Percentiles rank a stretch among this genome's conserved stretches.
phyloP scores from a whole-genome alignment of 257 asterid genomes.

The Vinca minor region DNA sequence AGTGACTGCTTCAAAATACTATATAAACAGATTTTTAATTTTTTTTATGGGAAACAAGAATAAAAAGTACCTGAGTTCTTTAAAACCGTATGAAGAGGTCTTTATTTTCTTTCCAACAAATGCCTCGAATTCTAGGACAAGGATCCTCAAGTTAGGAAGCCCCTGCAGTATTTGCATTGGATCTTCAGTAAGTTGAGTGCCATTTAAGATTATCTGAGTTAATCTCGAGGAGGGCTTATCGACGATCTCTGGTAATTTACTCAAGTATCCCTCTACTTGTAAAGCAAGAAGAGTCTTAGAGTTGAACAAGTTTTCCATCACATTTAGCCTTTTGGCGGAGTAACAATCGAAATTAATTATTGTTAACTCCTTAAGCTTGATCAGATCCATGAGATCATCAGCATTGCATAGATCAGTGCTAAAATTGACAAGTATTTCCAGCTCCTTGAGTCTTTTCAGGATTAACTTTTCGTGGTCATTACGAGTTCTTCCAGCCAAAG shows the following conservation, averaged over 20 bases:
- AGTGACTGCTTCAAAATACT: no score
- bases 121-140: slow-evolving; percentile 19
- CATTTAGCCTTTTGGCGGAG: background rate
- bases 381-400: slow-evolving; percentile 6
- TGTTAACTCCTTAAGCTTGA: slow-evolving; percentile 1
- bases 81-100: slow-evolving; percentile 8
- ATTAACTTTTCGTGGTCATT: background rate
- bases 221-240: background rate
- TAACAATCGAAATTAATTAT: slow-evolving; percentile 14
- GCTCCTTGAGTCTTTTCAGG: slow-evolving; percentile 12
- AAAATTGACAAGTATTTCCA: slow-evolving; percentile 24
- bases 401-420: slow-evolving; percentile 8
- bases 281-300: slow-evolving; percentile 9
- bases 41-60: no score
- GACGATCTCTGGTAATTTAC: background rate
- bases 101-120: slow-evolving; percentile 5
- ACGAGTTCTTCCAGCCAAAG: background rate
- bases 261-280: slow-evolving; percentile 17
- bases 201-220: slow-evolving; percentile 14
- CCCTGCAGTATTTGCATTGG: slow-evolving; percentile 17
- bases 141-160: slow-evolving; percentile 14
- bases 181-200: slow-evolving; percentile 14
- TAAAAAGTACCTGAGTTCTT: slow-evolving; percentile 15
- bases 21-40: no score
- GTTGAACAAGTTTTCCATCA: slow-evolving; percentile 3